Conservation (phyloP, 192 early-diverging fungal genomes). For the Coemansia sp. region DNA sequence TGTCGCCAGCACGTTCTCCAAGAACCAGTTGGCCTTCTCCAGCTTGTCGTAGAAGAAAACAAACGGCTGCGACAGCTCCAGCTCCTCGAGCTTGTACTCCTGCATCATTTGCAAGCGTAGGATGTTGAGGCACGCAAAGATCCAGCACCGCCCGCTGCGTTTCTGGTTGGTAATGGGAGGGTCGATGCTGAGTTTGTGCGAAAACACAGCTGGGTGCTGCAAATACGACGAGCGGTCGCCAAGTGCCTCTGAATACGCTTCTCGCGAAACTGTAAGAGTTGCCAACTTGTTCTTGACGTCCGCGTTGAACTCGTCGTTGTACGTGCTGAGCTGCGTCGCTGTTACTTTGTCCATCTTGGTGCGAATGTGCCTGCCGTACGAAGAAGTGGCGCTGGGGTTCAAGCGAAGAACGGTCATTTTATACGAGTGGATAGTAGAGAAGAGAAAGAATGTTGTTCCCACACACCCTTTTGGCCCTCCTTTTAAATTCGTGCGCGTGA, state of each 20-base stretch:
- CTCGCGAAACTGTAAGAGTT: slow-evolving; percentile 61
- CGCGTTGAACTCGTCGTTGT: slow-evolving; percentile 50
- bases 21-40: slow-evolving; percentile 80
- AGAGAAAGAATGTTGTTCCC: not conserved
- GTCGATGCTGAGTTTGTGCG: slow-evolving; percentile 50
- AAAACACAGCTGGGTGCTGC: slow-evolving; percentile 40
- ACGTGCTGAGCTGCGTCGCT: slow-evolving; percentile 31
- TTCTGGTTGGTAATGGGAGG: slow-evolving; percentile 69
- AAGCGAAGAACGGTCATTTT: slow-evolving; percentile 42
- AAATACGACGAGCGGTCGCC: slow-evolving; percentile 55
- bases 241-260: slow-evolving; percentile 58
- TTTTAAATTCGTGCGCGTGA: not conserved
- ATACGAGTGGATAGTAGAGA: not conserved
- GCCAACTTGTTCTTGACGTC: slow-evolving; percentile 70
- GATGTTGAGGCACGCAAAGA: slow-evolving; percentile 77
- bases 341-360: slow-evolving; percentile 17
- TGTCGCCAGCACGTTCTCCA: slow-evolving; percentile 70
- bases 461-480: not conserved
- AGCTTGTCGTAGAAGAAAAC: slow-evolving; percentile 78
- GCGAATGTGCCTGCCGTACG: slow-evolving; percentile 38
- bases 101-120: slow-evolving; percentile 66
- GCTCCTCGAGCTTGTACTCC: slow-evolving; percentile 73
- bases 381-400: slow-evolving; percentile 13
- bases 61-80: slow-evolving; percentile 75
- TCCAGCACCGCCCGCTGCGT: slow-evolving; percentile 75